Conservation (phyloP, 2,329 filamentous ascomycete genomes). For the Colletotrichum musae region DNA sequence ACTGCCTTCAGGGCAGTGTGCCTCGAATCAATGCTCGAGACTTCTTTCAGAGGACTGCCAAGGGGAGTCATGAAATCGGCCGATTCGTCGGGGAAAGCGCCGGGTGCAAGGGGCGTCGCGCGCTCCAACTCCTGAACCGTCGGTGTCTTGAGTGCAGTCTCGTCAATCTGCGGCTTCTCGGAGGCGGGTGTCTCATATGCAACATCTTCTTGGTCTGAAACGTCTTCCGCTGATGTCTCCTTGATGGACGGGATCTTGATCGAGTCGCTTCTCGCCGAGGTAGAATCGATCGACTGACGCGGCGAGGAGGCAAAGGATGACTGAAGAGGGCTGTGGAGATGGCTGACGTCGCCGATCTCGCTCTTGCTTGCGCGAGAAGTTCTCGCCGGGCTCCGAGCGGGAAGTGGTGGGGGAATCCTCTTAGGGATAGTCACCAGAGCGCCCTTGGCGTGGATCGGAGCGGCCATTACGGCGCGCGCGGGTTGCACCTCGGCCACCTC, state of each 20-base stretch:
- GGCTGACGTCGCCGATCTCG: constrained; percentile 73
- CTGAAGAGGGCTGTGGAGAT: constrained; percentile 65
- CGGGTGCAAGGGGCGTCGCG: constrained; percentile 32
- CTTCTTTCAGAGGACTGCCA: constrained; percentile 29
- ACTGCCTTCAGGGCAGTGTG: constrained; percentile 18
- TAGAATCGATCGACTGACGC: constrained; percentile 38
- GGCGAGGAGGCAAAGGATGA: constrained; percentile 58
- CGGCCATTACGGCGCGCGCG: constrained; percentile 70
- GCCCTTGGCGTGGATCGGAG: constrained; percentile 79
- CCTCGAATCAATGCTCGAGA: constrained; percentile 25
- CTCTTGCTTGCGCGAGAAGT: constrained; percentile 65
- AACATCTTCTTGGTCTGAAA: constrained; percentile 10
- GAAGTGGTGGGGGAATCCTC: constrained; percentile 82
- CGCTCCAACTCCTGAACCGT: constrained; percentile 16
- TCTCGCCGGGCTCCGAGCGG: constrained; percentile 81
- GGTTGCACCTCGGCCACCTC: constrained; percentile 74
- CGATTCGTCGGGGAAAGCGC: constrained; percentile 33
- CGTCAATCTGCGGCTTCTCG: constrained; percentile 15
- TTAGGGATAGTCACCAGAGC: constrained; percentile 89
- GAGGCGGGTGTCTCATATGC: not conserved
- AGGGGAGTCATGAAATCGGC: constrained; percentile 24
- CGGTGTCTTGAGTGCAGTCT: constrained; percentile 10
- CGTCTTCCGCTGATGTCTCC: constrained; percentile 18
- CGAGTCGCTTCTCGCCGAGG: constrained; percentile 40
- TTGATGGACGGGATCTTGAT: constrained; percentile 36